Evolutionary conservation across 345 rosid species (phyloP), one percentile per base, ranked within the genome.

Genomic region (Eucalyptus pauciflora): DNA sequence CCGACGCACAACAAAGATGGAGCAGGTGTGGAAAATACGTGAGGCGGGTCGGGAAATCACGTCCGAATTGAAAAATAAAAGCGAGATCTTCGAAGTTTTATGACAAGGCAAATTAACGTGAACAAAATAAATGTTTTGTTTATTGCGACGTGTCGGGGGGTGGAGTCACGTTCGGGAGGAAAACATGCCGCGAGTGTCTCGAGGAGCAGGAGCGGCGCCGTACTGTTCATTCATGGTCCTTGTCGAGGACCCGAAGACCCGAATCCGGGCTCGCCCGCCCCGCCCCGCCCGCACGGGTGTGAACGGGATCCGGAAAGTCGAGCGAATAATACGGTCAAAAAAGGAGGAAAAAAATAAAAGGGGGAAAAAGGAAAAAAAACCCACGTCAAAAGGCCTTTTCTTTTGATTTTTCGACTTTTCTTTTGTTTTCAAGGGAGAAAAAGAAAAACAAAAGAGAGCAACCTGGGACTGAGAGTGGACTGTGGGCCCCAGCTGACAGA

Each of bases 151-250:
- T 89, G 89, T 60, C 37, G 71, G 48, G 22, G 83, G 83, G 27
- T 10, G 83, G 83, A 54, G 50, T 86, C 90, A 60, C 87, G 87
- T 24, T 81, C 13, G 60, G 81, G 48, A 51, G 89, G 67, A 90
- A 87, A 87, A 87, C 91, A 90, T 85, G 91, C 91, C 45, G 15
- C 69, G 64, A 87, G 52, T 85, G 91, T 90, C 89, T 87, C 85
- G 62, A n/a, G 87, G 90, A 51, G 88, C n/a, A 13, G 67, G 13
- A 27, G 87, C 86, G 87, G 87, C 87, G 87, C 90, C 87, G 81
- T 54, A 41, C 48, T 41, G 85, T 10, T 37, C 48, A 41, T 76
- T 76, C 83, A 62, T 62, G 69, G 31, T 62, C 33, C 69, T 27
- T 29, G 83, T 76, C 83, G 83, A 22, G 41, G 29, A 4, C 76